phyloP scores from a whole-genome alignment of 208 protist genomes.

The Crithidia thermophila region DNA sequence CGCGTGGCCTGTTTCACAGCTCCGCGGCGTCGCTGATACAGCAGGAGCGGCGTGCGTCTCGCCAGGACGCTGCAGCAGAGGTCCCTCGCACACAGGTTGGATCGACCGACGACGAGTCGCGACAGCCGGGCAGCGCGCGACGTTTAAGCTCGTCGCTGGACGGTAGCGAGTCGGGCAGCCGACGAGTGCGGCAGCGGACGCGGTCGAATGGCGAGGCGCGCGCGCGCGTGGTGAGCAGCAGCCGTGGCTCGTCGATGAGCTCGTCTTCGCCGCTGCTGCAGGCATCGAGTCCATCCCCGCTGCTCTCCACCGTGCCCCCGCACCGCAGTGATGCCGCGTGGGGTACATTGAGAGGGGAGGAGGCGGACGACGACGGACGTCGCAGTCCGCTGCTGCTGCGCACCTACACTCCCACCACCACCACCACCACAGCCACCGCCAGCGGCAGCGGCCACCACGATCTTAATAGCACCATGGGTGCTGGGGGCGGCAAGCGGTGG shows the following conservation, averaged over 20 bases:
- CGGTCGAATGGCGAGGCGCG: neutral
- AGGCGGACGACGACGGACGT: no score
- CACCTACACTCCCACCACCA: neutral
- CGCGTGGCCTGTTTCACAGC: neutral
- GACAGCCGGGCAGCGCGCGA: no score
- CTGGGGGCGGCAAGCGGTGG: no score
- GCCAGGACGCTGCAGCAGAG: no score
- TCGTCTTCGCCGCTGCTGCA: neutral
- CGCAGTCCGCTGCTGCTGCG: no score
- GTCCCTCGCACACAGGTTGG: no score
- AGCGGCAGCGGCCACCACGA: neutral
- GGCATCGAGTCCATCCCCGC: neutral
- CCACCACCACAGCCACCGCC: neutral
- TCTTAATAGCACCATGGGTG: neutral
- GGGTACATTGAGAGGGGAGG: no score
- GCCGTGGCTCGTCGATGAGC: neutral
- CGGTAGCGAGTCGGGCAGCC: no score
- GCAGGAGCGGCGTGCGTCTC: neutral
- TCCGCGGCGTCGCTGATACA: neutral
- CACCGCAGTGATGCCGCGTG: no score
- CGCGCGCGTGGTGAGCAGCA: neutral
- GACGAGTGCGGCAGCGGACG: neutral
- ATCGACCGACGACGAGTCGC: no score
- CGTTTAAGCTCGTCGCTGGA: no score
- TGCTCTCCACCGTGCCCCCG: slow-evolving; percentile 1